These are phyloP conservation scores for Aspergillus cavernicola DNA, from an alignment of 495 filamentous ascomycete species.

Conservation along the genomic window DNA sequence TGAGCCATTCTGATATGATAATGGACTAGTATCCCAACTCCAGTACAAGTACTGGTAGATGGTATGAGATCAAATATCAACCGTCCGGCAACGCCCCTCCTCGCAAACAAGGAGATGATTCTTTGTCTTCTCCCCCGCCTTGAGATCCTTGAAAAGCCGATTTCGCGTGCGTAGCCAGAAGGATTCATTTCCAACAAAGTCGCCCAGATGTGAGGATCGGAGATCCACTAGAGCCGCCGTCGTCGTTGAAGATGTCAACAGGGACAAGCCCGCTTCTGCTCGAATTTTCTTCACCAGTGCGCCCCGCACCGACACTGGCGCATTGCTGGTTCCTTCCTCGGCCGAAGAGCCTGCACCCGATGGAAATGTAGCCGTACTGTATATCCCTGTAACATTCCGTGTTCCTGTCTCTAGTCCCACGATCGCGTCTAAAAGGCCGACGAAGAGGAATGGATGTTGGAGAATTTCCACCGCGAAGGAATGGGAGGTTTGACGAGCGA, in stretches of 20 bases:
- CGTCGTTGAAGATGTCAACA: conserved; percentile 35
- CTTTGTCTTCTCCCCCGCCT: conserved; percentile 35
- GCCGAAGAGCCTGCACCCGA: conserved; percentile 13
- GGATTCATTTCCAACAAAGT: conserved; percentile 46
- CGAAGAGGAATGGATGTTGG: conserved; percentile 88
- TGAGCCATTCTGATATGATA: too few relatives aligned
- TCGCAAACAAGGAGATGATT: conserved; percentile 51
- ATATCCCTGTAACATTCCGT: conserved; percentile 41
- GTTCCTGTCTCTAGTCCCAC: conserved; percentile 64
- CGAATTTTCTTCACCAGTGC: conserved; percentile 36
- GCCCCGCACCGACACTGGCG: conserved; percentile 33
- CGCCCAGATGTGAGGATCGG: conserved; percentile 43
- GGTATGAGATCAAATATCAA: conserved; percentile 29
- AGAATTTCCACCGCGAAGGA: conserved; percentile 88
- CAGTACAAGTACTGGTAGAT: neutral
- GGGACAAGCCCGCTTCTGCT: conserved; percentile 35
- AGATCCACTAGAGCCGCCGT: conserved; percentile 39
- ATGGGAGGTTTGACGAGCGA: conserved; percentile 69
- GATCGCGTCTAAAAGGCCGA: conserved; percentile 70
- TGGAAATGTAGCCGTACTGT: conserved; percentile 26
- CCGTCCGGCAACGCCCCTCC: conserved; percentile 41
- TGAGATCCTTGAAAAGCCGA: conserved; percentile 40
- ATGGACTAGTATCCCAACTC: too few relatives aligned
- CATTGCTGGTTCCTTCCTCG: conserved; percentile 23
- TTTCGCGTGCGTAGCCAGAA: conserved; percentile 53